Percentiles rank a stretch among this genome's conserved stretches.
phyloP scores from a whole-genome alignment of 2,329 filamentous ascomycete species.

The Cladosporium sp. region DNA sequence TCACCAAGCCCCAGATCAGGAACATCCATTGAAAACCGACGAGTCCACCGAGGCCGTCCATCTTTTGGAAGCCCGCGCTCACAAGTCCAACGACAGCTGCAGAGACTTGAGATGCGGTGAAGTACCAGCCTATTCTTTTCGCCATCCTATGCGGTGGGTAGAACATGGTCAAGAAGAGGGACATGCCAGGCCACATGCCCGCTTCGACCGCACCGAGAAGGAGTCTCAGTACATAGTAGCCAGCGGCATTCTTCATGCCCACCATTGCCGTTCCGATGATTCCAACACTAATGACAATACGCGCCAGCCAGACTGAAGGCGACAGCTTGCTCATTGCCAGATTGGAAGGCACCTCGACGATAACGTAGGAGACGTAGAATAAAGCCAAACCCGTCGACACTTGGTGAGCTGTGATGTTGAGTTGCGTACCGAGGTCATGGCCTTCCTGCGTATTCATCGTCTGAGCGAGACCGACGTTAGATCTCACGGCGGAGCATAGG shows the following conservation, averaged over 20 bases:
- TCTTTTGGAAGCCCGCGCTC: slow-evolving; percentile 85
- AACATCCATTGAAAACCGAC: slow-evolving; percentile 94
- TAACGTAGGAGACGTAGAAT: slow-evolving; percentile 88
- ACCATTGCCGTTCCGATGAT: slow-evolving; percentile 80
- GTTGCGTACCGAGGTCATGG: slow-evolving; percentile 70
- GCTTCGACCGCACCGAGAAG: slow-evolving; percentile 83
- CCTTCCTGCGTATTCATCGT: slow-evolving; percentile 74
- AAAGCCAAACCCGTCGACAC: slow-evolving; percentile 79
- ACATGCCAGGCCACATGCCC: slow-evolving; percentile 94
- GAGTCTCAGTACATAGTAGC: slow-evolving; percentile 79
- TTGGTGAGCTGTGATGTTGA: slow-evolving; percentile 68
- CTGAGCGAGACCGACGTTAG: slow-evolving; percentile 89
- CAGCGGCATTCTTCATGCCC: slow-evolving; percentile 77
- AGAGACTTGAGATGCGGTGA: slow-evolving; percentile 82
- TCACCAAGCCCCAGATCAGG: slow-evolving; percentile 75
- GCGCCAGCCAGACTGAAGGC: slow-evolving; percentile 85
- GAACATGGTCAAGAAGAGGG: slow-evolving; percentile 87
- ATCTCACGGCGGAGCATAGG: slow-evolving; percentile 84
- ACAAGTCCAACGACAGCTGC: slow-evolving; percentile 86
- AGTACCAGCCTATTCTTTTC: slow-evolving; percentile 86
- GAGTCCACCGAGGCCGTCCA: slow-evolving; percentile 73
- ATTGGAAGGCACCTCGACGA: slow-evolving; percentile 87
- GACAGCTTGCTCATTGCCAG: slow-evolving; percentile 81
- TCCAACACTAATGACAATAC: slow-evolving; percentile 84
- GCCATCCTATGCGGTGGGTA: slow-evolving; percentile 83